Evolutionary conservation across 345 rosid genomes (phyloP), one percentile per base, ranked within the genome.

Genomic region (Triadica sebifera): DNA sequence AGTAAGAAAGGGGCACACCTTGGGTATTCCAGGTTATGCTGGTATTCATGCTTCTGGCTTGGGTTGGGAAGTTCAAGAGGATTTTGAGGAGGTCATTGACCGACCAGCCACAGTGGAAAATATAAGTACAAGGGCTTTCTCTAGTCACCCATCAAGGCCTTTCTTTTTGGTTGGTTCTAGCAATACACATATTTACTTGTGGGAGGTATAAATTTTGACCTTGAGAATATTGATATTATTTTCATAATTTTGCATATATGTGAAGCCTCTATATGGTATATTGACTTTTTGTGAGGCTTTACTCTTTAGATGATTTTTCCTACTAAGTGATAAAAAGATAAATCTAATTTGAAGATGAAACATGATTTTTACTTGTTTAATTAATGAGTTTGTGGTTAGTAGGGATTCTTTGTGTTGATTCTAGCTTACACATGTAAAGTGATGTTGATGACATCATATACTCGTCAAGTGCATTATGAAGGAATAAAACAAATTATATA

Each of bases 141-240:
- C 94, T 50, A 86, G 89, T 84, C 98, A 94, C 72, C 97, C 98
- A 34, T 89, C 91, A 75, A 87, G 87, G 85, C 92, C 98, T 55
- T 88, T 90, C 80, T 94, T 94, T 81, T 81, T 94, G 84, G 98
- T 88, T 82, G 98, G 97, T 77, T 94, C 97, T 75, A 91, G 89
- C 86, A 92, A 90, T 75, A 90, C 96, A 43, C 97, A 88, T 76
- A 83, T 91, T 78, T 92, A 94, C 85, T 76, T 94, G 58, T 94
- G 98, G 98, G 90, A 94, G 98, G 98, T 94, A 87, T 73, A 6
- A 70, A 62, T 71, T 69, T 67, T 78, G 56, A 49, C 75, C 49
- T 39, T 50, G 56, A 43, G 61, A 45, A 24, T 13, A 71, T 59
- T 3, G 20, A 2, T 22, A 0, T 29, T 66, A 12, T 50, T 69